A percentile compares a stretch with the other conserved stretches of the same genome.
Conservation (phyloP, 225 moss, liverwort and hornwort genomes). For the Rhytidiadelphus loreus region DNA sequence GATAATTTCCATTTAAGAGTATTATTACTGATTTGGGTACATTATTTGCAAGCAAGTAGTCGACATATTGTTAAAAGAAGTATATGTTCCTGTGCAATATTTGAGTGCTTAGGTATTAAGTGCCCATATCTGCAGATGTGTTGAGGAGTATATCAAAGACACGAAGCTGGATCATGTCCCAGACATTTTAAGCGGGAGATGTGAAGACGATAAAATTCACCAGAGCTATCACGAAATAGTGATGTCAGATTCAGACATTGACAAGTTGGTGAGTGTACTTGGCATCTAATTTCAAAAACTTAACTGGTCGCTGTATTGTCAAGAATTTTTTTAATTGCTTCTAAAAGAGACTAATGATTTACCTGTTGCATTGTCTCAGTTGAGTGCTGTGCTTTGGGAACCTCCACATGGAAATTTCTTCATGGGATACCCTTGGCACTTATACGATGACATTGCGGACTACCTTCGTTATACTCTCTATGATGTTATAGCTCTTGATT, state of each 20-base stretch:
- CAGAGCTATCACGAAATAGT: slow-evolving; percentile 93
- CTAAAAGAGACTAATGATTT: neutral
- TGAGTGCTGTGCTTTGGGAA: slow-evolving; percentile 77
- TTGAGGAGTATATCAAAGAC: slow-evolving; percentile 66
- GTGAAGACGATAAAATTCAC: slow-evolving; percentile 84
- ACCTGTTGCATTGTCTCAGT: slow-evolving; percentile 22
- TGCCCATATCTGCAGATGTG: slow-evolving; percentile 48
- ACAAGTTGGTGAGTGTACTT: slow-evolving; percentile 47
- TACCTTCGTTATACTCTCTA: slow-evolving; percentile 86
- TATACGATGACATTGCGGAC: slow-evolving; percentile 93
- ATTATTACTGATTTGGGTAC: neutral
- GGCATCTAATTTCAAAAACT: neutral
- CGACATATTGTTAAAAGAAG: neutral
- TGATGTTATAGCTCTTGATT: slow-evolving; percentile 87
- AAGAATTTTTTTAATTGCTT: neutral
- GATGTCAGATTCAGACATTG: slow-evolving; percentile 94
- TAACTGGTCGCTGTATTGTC: neutral
- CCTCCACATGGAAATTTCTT: slow-evolving; percentile 81
- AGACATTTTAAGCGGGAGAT: slow-evolving; percentile 70
- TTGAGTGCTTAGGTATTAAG: neutral
- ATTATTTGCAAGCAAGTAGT: neutral
- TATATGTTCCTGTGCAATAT: neutral
- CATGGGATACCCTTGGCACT: slow-evolving; percentile 78
- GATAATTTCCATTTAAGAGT: neutral
- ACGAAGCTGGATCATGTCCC: slow-evolving; percentile 88